Percentiles rank a stretch among this genome's conserved stretches.
These are phyloP conservation scores for Lasiodiplodia gonubiensis DNA, from an alignment of 2,329 filamentous ascomycete genomes.

Conservation along the genomic window DNA sequence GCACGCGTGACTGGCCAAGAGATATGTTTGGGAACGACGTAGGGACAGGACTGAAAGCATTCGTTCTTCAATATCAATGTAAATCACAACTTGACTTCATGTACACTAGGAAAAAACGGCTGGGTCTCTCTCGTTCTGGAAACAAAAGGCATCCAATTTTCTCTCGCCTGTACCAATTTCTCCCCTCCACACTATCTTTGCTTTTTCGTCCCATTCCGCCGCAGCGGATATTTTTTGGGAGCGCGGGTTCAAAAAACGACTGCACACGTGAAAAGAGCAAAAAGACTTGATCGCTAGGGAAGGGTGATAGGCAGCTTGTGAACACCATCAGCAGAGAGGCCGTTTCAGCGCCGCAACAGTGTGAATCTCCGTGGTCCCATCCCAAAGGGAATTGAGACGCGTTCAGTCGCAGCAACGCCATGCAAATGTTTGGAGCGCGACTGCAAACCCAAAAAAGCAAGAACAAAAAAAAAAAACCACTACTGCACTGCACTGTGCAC, in stretches of 20 bases:
- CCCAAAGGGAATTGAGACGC: constrained; percentile 21
- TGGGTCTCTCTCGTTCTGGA: constrained; percentile 3
- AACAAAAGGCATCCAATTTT: constrained; percentile 18
- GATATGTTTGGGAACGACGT: background rate
- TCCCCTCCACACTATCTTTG: background rate
- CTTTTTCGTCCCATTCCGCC: background rate
- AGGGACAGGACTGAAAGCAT: background rate
- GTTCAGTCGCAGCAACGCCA: constrained; percentile 21
- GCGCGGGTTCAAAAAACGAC: constrained; percentile 1
- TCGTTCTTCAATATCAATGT: constrained; percentile 7
- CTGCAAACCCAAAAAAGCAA: constrained; percentile 16
- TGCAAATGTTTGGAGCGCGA: constrained; percentile 22
- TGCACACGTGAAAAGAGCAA: constrained; percentile 7
- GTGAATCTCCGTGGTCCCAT: constrained; percentile 15
- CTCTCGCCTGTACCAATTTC: constrained; percentile 17
- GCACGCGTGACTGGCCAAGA: constrained; percentile 6
- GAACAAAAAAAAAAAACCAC: background rate
- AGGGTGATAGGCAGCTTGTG: background rate
- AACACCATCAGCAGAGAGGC: constrained; percentile 16
- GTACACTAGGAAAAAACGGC: constrained; percentile 16
- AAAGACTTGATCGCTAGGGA: constrained; percentile 1
- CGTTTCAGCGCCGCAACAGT: constrained; percentile 23
- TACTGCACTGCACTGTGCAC: constrained; percentile 10
- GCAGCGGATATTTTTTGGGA: background rate
- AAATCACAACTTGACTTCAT: constrained; percentile 4